Conservation (phyloP, 1,139 yeast species). For the Saccharomycopsis phalli region DNA sequence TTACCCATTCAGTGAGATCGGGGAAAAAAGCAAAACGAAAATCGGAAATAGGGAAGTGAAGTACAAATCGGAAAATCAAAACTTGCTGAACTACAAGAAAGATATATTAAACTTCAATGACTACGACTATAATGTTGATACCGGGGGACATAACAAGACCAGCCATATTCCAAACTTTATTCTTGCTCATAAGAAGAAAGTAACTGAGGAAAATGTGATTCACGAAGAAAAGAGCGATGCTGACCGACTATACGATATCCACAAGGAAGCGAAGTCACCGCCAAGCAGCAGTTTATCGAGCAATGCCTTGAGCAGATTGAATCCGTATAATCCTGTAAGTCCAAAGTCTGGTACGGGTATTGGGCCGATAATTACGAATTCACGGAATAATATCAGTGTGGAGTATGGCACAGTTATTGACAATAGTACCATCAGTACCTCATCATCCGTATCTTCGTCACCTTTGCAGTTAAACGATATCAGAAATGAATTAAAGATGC, state of each 20-base stretch:
- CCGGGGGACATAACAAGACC: constrained; percentile 18
- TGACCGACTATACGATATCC: constrained; percentile 1
- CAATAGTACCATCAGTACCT: constrained; percentile 4
- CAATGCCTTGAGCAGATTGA: constrained; percentile 6
- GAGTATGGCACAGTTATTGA: constrained; percentile 19
- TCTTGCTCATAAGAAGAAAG: background rate
- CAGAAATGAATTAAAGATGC: constrained; percentile 2
- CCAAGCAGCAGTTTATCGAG: constrained; percentile 4
- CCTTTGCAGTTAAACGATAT: constrained; percentile 14
- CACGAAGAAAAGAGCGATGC: constrained; percentile 3
- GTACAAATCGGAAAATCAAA: constrained; percentile 3
- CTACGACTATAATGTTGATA: constrained; percentile 16
- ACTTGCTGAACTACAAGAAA: constrained; percentile 17
- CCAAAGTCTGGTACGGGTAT: background rate
- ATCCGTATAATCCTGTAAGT: background rate
- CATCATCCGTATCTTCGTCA: constrained; percentile 14
- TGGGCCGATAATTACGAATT: background rate
- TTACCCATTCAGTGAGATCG: constrained; percentile 15
- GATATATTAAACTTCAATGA: constrained; percentile 16
- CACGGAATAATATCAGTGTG: constrained; percentile 3
- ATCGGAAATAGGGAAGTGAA: background rate
- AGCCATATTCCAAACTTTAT: constrained; percentile 16
- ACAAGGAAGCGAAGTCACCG: constrained; percentile 2
- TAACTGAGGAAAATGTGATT: background rate
- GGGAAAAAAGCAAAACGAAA: background rate